These are phyloP conservation scores for Kwoniella dendrophila DNA, from an alignment of 768 basidiomycete species.

Conservation along the genomic window DNA sequence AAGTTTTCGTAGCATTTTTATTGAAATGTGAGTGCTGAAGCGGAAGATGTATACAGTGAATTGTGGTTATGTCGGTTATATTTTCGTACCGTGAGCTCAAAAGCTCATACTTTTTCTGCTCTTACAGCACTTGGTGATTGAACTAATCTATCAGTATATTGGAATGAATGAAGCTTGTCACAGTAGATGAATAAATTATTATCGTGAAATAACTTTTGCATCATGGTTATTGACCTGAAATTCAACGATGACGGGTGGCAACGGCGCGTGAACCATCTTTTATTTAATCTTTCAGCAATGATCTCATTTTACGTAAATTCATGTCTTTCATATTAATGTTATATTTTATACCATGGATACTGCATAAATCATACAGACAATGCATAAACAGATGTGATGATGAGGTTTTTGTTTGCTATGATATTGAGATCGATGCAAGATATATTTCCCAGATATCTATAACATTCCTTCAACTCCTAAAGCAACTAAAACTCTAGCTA, in stretches of 20 bases:
- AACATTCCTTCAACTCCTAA: slow-evolving; percentile 49
- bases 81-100: not conserved
- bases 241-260: slow-evolving; percentile 20
- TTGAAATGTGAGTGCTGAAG: not conserved
- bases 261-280: slow-evolving; percentile 3
- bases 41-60: no score
- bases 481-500: slow-evolving; percentile 50
- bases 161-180: not conserved
- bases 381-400: no score
- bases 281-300: slow-evolving; percentile 3
- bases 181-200: not conserved
- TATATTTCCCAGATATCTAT: no score
- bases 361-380: no score
- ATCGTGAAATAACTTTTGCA: not conserved
- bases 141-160: no score
- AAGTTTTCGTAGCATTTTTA: slow-evolving; percentile 21
- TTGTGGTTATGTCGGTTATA: not conserved
- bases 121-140: no score
- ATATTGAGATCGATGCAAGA: no score
- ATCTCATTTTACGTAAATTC: slow-evolving; percentile 7
- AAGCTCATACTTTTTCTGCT: not conserved
- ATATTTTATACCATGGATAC: no score
- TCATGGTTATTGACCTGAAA: not conserved
- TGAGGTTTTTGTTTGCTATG: no score
- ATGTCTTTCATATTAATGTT: no score